A percentile compares a stretch with the other conserved stretches of the same genome.
phyloP scores from a whole-genome alignment of 768 basidiomycete genomes.

The Sistotremastrum niveocremeum region DNA sequence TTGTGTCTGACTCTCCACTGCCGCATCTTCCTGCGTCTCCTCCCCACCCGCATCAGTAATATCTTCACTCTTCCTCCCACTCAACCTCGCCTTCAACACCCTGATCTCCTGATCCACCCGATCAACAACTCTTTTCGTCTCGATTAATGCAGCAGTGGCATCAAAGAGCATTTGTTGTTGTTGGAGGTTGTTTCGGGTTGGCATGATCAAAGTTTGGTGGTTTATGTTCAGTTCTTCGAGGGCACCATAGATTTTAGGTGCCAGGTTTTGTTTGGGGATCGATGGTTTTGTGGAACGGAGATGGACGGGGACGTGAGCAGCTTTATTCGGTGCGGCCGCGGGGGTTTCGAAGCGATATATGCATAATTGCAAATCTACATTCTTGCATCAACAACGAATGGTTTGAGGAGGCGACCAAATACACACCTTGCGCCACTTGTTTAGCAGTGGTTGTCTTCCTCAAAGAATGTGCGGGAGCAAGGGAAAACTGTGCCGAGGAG shows the following conservation, averaged over 20 bases:
- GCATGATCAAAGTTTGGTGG: slow-evolving; percentile 78
- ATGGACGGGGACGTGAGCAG: slow-evolving; percentile 64
- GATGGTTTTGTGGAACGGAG: slow-evolving; percentile 84
- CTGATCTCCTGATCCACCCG: slow-evolving; percentile 76
- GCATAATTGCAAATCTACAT: slow-evolving; percentile 52
- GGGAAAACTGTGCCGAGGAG: slow-evolving; percentile 15
- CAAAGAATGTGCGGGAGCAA: slow-evolving; percentile 19
- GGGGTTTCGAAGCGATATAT: slow-evolving; percentile 56
- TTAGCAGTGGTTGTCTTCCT: slow-evolving; percentile 33
- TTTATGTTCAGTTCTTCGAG: slow-evolving; percentile 67
- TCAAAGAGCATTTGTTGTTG: slow-evolving; percentile 64
- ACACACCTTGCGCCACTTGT: slow-evolving; percentile 45
- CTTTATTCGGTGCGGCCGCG: slow-evolving; percentile 47
- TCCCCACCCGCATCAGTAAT: slow-evolving; percentile 15
- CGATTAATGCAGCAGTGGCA: slow-evolving; percentile 61
- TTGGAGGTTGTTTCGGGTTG: slow-evolving; percentile 69
- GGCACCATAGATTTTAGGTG: slow-evolving; percentile 63
- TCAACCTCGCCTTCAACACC: slow-evolving; percentile 49
- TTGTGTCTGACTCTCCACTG: slow-evolving; percentile 14
- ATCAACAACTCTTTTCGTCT: slow-evolving; percentile 80
- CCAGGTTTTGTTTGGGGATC: slow-evolving; percentile 56
- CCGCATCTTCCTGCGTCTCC: slow-evolving; percentile 9
- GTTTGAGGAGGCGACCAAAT: background rate
- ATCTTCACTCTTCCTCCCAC: slow-evolving; percentile 34
- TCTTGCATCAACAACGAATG: slow-evolving; percentile 8